Base-by-base conservation (phyloP, 805 yeast species). In the Suhomyces kilbournensis region DNA sequence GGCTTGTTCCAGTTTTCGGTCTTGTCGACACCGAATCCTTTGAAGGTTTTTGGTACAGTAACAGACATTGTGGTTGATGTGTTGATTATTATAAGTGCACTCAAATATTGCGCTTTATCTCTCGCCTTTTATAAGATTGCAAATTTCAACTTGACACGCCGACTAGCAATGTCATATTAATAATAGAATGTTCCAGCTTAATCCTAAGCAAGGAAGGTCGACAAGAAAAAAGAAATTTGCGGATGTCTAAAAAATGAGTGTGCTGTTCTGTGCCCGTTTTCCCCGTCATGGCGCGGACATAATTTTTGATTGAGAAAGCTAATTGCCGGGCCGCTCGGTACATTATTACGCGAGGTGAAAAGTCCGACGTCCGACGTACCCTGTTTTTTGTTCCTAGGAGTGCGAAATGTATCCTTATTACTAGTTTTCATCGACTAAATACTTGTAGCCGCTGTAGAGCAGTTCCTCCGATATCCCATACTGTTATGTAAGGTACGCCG, bases 1-100 rank as follows among this genome's bases (percentile, higher is more conserved):
- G 86, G 86, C 56, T 78, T 67, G 61, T 73, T 68, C 86, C 86
- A 84, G 56, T 80, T 79, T 38, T 73, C 70, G 48, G 78, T 68
- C 47, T 76, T 75, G 43, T 69, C 63, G 50, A 78, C 80, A 38
- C 84, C 85, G 62, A 79, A 82, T 48, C 89, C 90, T 66, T 82
- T 74, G 62, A 85, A 84, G 53, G 78, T 78, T 52, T 77, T 78
- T 52, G 87, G 87, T 47, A 61, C 53, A 12, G 56, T 34, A 20
- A n/a, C 14, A 28, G 49, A 42, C 12, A 26, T 38, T 38, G 12
- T 38, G 19, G 15, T 9, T 7, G 17, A n/a, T n/a, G 8, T 2
- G 4, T 28, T 10, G 4, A 28, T 12, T 28, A 28, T 28, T 28
- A 1, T 8, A 26, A 26, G 5, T 2, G 26, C 26, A 25, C 8